phyloP scores from a whole-genome alignment of 139 green algal genomes.

The Chlamydomonas sp. region DNA sequence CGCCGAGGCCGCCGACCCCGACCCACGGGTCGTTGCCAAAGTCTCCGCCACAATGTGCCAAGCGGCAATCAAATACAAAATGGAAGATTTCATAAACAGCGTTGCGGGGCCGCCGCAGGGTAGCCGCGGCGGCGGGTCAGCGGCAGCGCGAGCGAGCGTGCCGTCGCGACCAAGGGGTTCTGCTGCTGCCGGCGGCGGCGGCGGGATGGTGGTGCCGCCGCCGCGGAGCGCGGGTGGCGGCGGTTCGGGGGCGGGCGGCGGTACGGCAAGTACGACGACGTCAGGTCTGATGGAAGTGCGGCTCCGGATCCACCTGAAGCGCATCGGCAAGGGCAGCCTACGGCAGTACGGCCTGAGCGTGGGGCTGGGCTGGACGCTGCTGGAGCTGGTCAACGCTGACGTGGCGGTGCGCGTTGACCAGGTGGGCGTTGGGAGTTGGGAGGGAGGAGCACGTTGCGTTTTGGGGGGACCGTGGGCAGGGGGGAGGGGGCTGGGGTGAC shows the following conservation, averaged over 20 bases:
- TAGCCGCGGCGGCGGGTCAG: too few relatives aligned
- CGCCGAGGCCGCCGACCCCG: too few relatives aligned
- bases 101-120: too few relatives aligned
- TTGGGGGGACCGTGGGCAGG: neutral
- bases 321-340: neutral
- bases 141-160: too few relatives aligned
- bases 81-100: too few relatives aligned
- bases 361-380: slow-evolving; percentile 24
- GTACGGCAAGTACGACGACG: neutral
- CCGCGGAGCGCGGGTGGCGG: neutral
- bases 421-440: neutral
- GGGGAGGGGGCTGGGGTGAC: too few relatives aligned
- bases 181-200: too few relatives aligned
- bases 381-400: slow-evolving; percentile 18
- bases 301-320: slow-evolving; percentile 3
- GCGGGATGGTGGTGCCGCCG: too few relatives aligned
- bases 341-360: neutral
- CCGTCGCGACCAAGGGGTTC: too few relatives aligned
- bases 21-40: too few relatives aligned
- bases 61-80: too few relatives aligned
- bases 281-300: neutral
- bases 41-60: too few relatives aligned
- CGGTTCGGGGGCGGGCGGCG: neutral
- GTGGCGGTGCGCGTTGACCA: neutral
- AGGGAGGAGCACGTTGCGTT: neutral